These are phyloP conservation scores for Salvia sclarea DNA, from an alignment of 305 asterid species.

Conservation along the genomic window DNA sequence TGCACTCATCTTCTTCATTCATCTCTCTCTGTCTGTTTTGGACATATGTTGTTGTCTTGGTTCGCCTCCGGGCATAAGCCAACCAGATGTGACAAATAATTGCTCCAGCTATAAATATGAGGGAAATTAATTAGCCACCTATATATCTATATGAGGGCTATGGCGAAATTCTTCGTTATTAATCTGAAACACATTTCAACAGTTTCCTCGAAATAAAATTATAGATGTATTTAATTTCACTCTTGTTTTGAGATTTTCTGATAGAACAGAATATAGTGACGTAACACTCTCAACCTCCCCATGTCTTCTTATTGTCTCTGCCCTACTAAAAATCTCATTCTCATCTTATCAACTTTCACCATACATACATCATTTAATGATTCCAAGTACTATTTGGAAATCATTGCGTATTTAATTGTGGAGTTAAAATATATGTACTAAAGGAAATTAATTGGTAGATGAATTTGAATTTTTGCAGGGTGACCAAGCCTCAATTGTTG, in stretches of 20 bases:
- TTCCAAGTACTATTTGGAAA: background rate
- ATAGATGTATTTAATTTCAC: constrained; percentile 4
- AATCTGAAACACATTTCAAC: background rate
- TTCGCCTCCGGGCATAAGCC: constrained; percentile 42
- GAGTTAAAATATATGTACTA: background rate
- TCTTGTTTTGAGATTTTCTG: constrained; percentile 26
- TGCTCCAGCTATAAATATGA: constrained; percentile 21
- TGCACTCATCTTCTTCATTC: constrained; percentile 31
- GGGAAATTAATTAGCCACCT: background rate
- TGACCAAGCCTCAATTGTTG: constrained; percentile 91
- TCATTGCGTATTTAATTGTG: background rate
- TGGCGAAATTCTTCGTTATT: constrained; percentile 6
- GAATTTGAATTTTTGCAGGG: constrained; percentile 46
- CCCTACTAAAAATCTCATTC: constrained; percentile 29
- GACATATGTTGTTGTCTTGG: constrained; percentile 47
- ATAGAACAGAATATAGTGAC: constrained; percentile 39
- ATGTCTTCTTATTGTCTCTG: constrained; percentile 40
- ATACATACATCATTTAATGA: constrained; percentile 16
- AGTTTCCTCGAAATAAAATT: background rate
- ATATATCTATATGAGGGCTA: background rate
- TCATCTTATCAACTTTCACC: constrained; percentile 19
- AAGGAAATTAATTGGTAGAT: too few relatives aligned
- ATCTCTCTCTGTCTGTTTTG: constrained; percentile 37
- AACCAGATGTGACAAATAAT: constrained; percentile 45
- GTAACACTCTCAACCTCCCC: constrained; percentile 31